Evolutionary conservation across 257 asterid genomes (phyloP).

Genomic region (Lavandula angustifolia): DNA sequence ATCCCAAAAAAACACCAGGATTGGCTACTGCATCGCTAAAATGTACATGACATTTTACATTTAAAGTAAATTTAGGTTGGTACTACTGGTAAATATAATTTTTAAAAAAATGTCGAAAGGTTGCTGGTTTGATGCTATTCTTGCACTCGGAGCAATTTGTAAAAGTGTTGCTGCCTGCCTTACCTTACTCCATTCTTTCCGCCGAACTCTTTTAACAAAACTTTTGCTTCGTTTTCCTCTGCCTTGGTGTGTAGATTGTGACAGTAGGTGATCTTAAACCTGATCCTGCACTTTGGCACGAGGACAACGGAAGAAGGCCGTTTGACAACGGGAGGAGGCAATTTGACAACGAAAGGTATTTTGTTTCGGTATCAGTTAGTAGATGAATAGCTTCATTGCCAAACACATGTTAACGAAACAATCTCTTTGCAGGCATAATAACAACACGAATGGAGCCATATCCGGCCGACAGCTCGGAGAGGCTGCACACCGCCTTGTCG

Average conservation of each 20-base stretch:
- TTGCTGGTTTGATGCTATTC: no score
- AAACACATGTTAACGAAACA: background rate
- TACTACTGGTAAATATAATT: background rate
- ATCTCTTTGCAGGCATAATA: constrained; percentile 46
- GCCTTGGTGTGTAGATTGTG: constrained; percentile 54
- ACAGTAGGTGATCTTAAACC: constrained; percentile 75
- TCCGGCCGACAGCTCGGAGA: constrained; percentile 87
- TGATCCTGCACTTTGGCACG: constrained; percentile 92
- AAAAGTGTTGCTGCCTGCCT: no score
- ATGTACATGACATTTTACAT: no score
- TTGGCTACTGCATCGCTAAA: background rate
- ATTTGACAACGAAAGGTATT: constrained; percentile 68
- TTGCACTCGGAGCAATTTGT: no score
- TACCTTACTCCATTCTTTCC: no score
- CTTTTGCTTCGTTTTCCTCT: constrained; percentile 3
- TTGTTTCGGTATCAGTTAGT: background rate
- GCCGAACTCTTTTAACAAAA: no score
- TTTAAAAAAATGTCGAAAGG: no score
- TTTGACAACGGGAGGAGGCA: constrained; percentile 77
- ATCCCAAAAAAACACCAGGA: background rate
- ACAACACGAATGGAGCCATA: constrained; percentile 45
- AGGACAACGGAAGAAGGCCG: constrained; percentile 86
- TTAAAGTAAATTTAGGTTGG: background rate
- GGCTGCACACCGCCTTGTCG: constrained; percentile 88
- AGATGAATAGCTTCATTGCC: constrained; percentile 16